Percentiles rank a stretch among this genome's conserved stretches.
phyloP scores from a whole-genome alignment of 2,329 filamentous ascomycete genomes.

The Aureobasidium sp. region DNA sequence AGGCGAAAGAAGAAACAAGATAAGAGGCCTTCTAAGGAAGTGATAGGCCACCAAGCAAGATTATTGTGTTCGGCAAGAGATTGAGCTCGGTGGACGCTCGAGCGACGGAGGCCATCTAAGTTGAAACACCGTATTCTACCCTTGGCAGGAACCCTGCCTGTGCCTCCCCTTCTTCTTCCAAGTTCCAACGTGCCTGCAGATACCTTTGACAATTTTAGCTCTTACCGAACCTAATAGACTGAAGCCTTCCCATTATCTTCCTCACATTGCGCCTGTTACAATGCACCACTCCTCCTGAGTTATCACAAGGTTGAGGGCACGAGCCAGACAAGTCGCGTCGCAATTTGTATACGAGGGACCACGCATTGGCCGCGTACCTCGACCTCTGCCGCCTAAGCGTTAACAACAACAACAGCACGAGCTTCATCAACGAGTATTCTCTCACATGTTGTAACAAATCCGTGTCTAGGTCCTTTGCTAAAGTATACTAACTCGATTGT shows the following conservation, averaged over 20 bases:
- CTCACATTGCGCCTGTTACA: background rate
- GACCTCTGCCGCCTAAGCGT: background rate
- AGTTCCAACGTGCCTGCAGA: background rate
- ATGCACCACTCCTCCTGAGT: background rate
- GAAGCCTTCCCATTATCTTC: background rate
- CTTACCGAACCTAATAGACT: background rate
- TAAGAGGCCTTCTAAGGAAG: background rate
- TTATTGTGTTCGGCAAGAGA: background rate
- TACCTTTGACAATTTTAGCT: background rate
- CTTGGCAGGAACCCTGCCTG: constrained; percentile 9
- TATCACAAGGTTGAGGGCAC: background rate
- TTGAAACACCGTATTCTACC: constrained; percentile 1
- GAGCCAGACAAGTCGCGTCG: background rate
- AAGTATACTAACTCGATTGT: background rate
- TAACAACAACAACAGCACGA: background rate
- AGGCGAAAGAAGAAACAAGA: background rate
- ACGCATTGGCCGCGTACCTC: background rate
- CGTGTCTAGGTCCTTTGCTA: background rate
- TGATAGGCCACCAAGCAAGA: background rate
- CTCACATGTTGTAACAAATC: background rate
- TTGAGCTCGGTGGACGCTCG: constrained; percentile 4
- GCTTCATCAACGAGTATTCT: background rate
- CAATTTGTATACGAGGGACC: constrained; percentile 1
- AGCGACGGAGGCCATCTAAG: background rate
- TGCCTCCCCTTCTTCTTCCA: background rate